Evolutionary conservation across 163 green algal species (phyloP).

Genomic region (Picocystis sp.): DNA sequence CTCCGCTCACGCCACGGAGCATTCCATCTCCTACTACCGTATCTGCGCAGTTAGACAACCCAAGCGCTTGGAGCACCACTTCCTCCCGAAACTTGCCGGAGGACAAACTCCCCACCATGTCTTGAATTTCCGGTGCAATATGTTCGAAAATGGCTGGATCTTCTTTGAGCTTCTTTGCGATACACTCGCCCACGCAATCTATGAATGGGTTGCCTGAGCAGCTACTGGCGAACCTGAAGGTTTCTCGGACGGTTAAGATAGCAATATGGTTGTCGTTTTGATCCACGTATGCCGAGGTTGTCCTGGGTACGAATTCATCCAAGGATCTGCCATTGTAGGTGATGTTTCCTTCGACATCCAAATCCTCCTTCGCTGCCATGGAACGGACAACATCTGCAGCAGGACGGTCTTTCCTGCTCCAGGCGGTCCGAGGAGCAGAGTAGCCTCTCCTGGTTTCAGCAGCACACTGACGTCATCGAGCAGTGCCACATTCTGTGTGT

Average conservation of each 20-base stretch:
- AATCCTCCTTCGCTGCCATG: conserved; percentile 4
- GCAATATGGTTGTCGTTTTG: conserved; percentile 57
- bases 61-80: conserved; percentile 19
- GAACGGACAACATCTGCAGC: conserved; percentile 30
- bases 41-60: conserved; percentile 20
- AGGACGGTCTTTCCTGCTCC: conserved; percentile 49
- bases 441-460: conserved; percentile 38
- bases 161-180: too few relatives aligned
- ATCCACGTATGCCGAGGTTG: conserved; percentile 44
- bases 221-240: conserved; percentile 47
- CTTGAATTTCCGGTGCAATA: too few relatives aligned
- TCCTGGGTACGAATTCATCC: conserved; percentile 39
- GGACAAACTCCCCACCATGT: too few relatives aligned
- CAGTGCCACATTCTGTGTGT: conserved; percentile 14
- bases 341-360: conserved; percentile 22
- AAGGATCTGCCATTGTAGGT: conserved; percentile 55
- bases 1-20: conserved; percentile 27
- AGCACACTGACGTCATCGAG: conserved; percentile 18
- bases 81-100: too few relatives aligned
- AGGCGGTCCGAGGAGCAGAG: conserved; percentile 55
- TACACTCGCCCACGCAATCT: too few relatives aligned
- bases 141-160: too few relatives aligned
- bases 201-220: too few relatives aligned
- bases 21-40: conserved; percentile 39
- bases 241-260: conserved; percentile 70